These are phyloP conservation scores for Psilocybe mexicana DNA, from an alignment of 1,284 basidiomycete genomes.

Conservation along the genomic window DNA sequence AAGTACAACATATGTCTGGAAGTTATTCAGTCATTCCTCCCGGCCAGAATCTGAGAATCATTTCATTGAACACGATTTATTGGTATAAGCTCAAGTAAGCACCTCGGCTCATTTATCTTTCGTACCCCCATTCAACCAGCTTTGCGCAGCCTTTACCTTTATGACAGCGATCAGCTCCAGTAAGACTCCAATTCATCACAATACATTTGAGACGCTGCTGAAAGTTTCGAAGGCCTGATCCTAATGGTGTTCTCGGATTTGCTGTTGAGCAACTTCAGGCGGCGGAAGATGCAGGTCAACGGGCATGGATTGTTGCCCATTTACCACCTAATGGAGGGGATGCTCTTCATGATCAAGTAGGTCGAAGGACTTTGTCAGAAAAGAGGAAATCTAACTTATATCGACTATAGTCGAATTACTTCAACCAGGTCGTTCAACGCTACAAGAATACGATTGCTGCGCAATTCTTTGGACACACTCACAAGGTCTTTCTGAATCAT, in stretches of 20 bases:
- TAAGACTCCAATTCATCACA: constrained; percentile 24
- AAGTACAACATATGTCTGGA: constrained; percentile 47
- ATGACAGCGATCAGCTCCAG: constrained; percentile 46
- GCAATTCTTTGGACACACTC: constrained; percentile 43
- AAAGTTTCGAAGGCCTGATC: constrained; percentile 32
- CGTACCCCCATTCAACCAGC: not conserved
- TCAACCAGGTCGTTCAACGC: constrained; percentile 56
- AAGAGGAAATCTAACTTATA: not conserved
- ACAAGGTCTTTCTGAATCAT: constrained; percentile 25
- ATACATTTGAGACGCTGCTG: not conserved
- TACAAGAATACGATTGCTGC: constrained; percentile 58
- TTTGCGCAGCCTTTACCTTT: constrained; percentile 48
- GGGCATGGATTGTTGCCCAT: constrained; percentile 55
- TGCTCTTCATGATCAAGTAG: constrained; percentile 47
- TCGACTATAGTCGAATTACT: constrained; percentile 49
- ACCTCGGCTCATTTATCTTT: constrained; percentile 5
- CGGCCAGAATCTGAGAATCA: constrained; percentile 49
- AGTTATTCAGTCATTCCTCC: constrained; percentile 47
- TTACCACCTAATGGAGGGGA: constrained; percentile 52
- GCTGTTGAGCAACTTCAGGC: constrained; percentile 51
- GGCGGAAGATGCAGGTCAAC: constrained; percentile 53
- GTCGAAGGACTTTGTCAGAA: not conserved
- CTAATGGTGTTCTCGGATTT: constrained; percentile 39
- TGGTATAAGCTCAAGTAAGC: constrained; percentile 54
- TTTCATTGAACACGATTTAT: constrained; percentile 58